Percentiles rank a stretch among this genome's conserved stretches.
Conservation (phyloP, 2,329 filamentous ascomycete genomes). For the Aaosphaeria pasadenensis region DNA sequence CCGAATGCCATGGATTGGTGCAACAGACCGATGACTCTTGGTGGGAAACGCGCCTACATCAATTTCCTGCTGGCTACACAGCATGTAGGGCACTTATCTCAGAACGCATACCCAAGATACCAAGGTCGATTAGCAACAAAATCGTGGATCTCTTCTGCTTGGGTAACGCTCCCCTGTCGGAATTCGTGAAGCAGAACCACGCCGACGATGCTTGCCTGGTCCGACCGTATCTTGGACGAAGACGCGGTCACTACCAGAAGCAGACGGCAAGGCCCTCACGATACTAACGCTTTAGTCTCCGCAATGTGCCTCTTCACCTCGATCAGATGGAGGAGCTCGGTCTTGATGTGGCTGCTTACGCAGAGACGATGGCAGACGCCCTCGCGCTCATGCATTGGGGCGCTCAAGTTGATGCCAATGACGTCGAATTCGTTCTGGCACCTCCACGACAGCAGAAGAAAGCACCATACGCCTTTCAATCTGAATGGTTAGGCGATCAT, state of each 20-base stretch:
- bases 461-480: slow-evolving; percentile 23
- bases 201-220: slow-evolving; percentile 45
- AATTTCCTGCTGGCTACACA: neutral
- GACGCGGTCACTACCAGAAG: slow-evolving; percentile 5
- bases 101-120: neutral
- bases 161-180: neutral
- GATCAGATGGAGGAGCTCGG: slow-evolving; percentile 49
- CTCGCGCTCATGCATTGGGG: slow-evolving; percentile 52
- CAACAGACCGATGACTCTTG: slow-evolving; percentile 8
- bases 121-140: neutral
- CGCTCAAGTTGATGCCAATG: slow-evolving; percentile 48
- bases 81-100: neutral
- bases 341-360: slow-evolving; percentile 36
- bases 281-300: slow-evolving; percentile 36
- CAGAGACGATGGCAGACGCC: slow-evolving; percentile 46
- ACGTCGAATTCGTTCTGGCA: slow-evolving; percentile 55
- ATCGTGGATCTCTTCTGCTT: neutral
- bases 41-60: neutral
- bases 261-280: neutral
- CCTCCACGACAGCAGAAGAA: slow-evolving; percentile 8
- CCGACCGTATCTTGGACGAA: slow-evolving; percentile 48
- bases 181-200: neutral
- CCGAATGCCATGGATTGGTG: slow-evolving; percentile 10
- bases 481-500: neutral
- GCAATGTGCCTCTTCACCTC: slow-evolving; percentile 50